Base-by-base conservation (phyloP, 345 rosid genomes). In the Nasturtium officinale region DNA sequence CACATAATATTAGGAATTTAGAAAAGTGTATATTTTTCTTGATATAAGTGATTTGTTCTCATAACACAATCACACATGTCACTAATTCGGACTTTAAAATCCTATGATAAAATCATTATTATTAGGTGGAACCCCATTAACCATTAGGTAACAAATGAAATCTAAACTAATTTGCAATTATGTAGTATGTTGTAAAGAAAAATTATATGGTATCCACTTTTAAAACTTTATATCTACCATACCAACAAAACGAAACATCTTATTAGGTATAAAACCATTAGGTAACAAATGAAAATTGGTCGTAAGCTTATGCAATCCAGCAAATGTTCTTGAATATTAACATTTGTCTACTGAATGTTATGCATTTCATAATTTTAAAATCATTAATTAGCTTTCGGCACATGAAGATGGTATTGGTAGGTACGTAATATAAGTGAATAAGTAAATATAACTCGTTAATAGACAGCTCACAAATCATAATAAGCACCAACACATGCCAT, bases 391-490 rank as follows among this genome's bases (percentile, higher is more conserved):
- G 53, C 48, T 45, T 73, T 65, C 71, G 58, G 50, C 57, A 54
- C 65, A 9, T 64, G 71, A 46, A 35, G 71, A 65, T 56, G 65
- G 59, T 73, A 73, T 73, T 73, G 72, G 77, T 65, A 56, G 77
- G 72, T 65, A 73, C 59, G 65, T 73, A 56, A 48, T 56, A 46
- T 65, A 17, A 37, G 59, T 16, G 58, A 65, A 65, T 25, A 73
- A 52, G 71, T 45, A 16, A 60, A 55, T 6, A 65, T 10, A n/a
- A 43, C 35, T 47, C 66, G 65, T 46, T 56, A 33, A 33, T 48
- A 46, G 77, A 74, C 77, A 74, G 72, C 67, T 74, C 78, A 74
- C n/a, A n/a, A n/a, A n/a, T n/a, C n/a, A n/a, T 57, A 17, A 17
- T 37, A 74, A 57, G 43, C 65, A 65, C 77, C 65, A 46, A 33